Conservation (phyloP, 441 rosid genomes). For the Populus hybrid region DNA sequence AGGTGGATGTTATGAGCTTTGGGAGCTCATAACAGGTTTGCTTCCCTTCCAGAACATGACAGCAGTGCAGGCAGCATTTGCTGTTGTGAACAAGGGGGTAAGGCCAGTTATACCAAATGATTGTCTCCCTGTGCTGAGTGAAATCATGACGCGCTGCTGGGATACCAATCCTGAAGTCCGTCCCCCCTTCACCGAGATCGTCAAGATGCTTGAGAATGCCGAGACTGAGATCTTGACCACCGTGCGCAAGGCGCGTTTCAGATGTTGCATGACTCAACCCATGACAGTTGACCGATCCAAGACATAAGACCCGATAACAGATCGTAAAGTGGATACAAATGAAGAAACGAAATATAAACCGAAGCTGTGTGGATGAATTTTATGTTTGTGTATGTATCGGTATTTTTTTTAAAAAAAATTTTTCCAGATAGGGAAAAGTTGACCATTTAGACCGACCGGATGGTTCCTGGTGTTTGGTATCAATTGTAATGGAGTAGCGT, state of each 20-base stretch:
- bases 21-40: slow-evolving; percentile 86
- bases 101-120: slow-evolving; percentile 83
- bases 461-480: slow-evolving; percentile 26
- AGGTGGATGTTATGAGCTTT: slow-evolving; percentile 86
- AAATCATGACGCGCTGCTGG: neutral
- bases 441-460: slow-evolving; percentile 39
- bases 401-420: neutral
- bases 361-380: slow-evolving; percentile 30
- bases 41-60: slow-evolving; percentile 98
- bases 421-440: slow-evolving; percentile 39
- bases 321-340: slow-evolving; percentile 32
- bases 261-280: slow-evolving; percentile 90
- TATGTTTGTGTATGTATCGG: slow-evolving; percentile 61
- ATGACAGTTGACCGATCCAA: slow-evolving; percentile 72
- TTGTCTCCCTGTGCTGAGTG: slow-evolving; percentile 78
- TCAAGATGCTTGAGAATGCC: slow-evolving; percentile 80
- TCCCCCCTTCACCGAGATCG: slow-evolving; percentile 78
- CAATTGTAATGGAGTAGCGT: slow-evolving; percentile 32
- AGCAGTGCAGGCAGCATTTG: slow-evolving; percentile 98
- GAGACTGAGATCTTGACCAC: slow-evolving; percentile 83
- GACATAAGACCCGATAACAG: slow-evolving; percentile 11
- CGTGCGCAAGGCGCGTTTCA: slow-evolving; percentile 89
- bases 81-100: slow-evolving; percentile 90
- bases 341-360: slow-evolving; percentile 22
- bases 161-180: slow-evolving; percentile 70